Conservation (phyloP, 306 rosid species). For the Prunus armeniaca region DNA sequence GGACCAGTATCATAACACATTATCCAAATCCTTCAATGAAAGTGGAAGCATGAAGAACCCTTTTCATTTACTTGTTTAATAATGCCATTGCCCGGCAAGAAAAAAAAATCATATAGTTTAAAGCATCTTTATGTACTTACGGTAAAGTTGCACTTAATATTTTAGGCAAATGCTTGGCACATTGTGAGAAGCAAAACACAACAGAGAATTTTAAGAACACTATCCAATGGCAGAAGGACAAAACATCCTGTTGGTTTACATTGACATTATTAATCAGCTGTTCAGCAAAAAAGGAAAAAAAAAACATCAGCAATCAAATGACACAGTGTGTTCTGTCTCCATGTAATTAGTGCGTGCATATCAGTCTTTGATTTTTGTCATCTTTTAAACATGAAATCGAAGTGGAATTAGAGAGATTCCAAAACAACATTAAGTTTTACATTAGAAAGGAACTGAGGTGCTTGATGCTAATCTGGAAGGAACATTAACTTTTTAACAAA, state of each 20-base stretch:
- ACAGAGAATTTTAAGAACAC: constrained; percentile 7
- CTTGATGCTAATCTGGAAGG: neutral
- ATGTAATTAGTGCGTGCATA: constrained; percentile 34
- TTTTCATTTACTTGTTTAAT: constrained; percentile 15
- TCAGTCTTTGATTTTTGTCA: constrained; percentile 23
- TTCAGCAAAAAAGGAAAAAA: too few relatives aligned
- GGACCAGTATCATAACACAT: constrained; percentile 7
- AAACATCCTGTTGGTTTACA: constrained; percentile 37
- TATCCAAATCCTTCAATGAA: constrained; percentile 2
- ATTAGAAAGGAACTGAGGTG: neutral
- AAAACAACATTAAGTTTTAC: neutral
- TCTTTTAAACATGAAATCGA: neutral
- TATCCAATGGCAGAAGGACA: constrained; percentile 26
- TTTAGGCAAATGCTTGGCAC: constrained; percentile 8
- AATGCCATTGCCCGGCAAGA: constrained; percentile 21
- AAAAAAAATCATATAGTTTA: constrained; percentile 24
- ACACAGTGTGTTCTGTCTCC: constrained; percentile 23
- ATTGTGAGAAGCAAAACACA: constrained; percentile 12
- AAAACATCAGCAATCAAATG: too few relatives aligned
- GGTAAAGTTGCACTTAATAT: constrained; percentile 6
- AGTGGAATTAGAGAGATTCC: constrained; percentile 12
- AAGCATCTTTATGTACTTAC: constrained; percentile 37
- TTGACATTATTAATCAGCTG: constrained; percentile 10
- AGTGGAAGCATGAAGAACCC: constrained; percentile 25
- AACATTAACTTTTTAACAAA: constrained; percentile 5